These are phyloP conservation scores for Oldenlandia corymbosa DNA, from an alignment of 257 asterid genomes.

Conservation along the genomic window DNA sequence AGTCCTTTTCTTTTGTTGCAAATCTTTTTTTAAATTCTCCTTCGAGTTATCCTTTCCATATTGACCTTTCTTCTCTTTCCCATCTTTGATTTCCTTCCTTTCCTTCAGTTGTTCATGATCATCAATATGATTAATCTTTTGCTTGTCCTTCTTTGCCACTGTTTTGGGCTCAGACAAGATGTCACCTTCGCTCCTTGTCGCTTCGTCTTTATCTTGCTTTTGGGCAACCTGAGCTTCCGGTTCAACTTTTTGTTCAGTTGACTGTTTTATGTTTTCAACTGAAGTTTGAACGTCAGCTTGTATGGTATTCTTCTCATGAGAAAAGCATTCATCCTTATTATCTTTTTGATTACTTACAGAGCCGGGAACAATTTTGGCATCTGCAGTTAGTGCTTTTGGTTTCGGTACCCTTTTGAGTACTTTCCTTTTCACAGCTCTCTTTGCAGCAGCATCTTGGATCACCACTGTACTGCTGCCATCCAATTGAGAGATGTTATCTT, in stretches of 20 bases:
- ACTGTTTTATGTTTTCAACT: conserved; percentile 26
- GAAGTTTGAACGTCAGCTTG: conserved; percentile 16
- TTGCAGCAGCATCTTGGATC: conserved; percentile 41
- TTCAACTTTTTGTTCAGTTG: conserved; percentile 28
- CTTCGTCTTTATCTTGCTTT: conserved; percentile 39
- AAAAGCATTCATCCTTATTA: conserved; percentile 25
- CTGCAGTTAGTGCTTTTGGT: conserved; percentile 45
- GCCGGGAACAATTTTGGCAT: conserved; percentile 27
- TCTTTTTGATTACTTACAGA: conserved; percentile 26
- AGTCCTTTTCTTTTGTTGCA: conserved; percentile 47
- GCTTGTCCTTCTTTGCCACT: conserved; percentile 27
- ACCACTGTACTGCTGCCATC: conserved; percentile 30
- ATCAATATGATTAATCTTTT: conserved; percentile 33
- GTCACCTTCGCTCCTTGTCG: conserved; percentile 29
- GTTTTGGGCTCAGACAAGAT: conserved; percentile 32
- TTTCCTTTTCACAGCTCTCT: conserved; percentile 63
- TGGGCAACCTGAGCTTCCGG: conserved; percentile 14
- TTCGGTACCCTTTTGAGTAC: conserved; percentile 65
- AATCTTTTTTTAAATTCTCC: conserved; percentile 37
- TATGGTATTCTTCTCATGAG: conserved; percentile 16
- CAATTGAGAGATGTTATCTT: conserved; percentile 31
- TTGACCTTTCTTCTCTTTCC: conserved; percentile 38
- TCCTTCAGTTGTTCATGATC: conserved; percentile 34
- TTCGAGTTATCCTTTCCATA: conserved; percentile 37
- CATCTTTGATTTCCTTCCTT: conserved; percentile 37